Evolutionary conservation across 2,329 filamentous ascomycete species (phyloP), one percentile per base, ranked within the genome.

Genomic region (Diaporthe ampelina): DNA sequence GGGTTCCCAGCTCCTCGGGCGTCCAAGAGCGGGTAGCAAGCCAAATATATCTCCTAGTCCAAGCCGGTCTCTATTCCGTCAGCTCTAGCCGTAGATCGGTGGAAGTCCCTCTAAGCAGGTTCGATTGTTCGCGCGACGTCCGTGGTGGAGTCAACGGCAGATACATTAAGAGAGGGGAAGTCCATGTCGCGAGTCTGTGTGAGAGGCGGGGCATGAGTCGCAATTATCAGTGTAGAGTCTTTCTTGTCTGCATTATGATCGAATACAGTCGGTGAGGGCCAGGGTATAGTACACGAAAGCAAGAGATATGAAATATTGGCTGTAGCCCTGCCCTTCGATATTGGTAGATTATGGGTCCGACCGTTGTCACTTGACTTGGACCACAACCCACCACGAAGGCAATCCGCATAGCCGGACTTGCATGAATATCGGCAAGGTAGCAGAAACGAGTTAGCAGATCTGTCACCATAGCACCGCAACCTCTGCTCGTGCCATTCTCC

Each of bases 291-390:
- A 68, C 63, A 56, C 35, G 32, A 63, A 71, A 72, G 43, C 70
- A 63, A 63, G 57, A 54, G 45, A 72, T 48, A 72, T 72, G 70
- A 72, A 72, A 72, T 72, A 72, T 72, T 63, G 70, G 70, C 70
- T 40, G 29, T 43, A 61, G 45, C 26, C 70, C 59, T 61, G 57
- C 45, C 29, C 48, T 19, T 63, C 43, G 57, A 61, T 54, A 68
- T 68, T 68, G 63, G 63, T 48, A 68, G 45, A 68, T 68, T 68
- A 54, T 40, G 48, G 35, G 48, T 58, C 57, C 43, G 35, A 61
- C 57, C 70, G 50, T 54, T 63, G 70, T 72, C 72, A 70, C 61
- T 74, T 73, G 43, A 74, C 59, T 71, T 17, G 26, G 54, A 48
- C 45, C 59, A 26, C 45, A 56, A 57, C 26, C 72, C 45, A 58